Base-by-base conservation (phyloP, 768 basidiomycete species). In the Psilocybe cyanescens region DNA sequence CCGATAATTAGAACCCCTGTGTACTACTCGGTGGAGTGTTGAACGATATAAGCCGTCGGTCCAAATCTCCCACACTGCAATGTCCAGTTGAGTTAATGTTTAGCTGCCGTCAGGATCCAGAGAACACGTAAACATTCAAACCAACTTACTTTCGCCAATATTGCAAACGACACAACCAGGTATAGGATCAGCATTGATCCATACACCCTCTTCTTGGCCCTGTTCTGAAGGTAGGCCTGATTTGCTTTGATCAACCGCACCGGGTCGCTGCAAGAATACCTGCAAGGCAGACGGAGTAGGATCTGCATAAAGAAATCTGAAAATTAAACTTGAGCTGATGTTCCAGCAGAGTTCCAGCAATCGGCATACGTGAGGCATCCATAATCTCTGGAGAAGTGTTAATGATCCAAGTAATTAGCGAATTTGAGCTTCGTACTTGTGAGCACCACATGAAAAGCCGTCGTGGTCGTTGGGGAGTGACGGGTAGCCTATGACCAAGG, bases 1-100 rank as follows among this genome's bases (percentile, higher is more conserved):
- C 83, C 83, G 74, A 71, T 95, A 95, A 69, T 89, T 92, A 11
- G 83, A 78, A 7, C 87, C 85, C 61, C 79, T 75, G 67, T 97
- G 94, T 3, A 97, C 79, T 5, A 97, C 95, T 3, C 93, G 84
- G 74, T 97, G 95, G n/a, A 96, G 78, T 0, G 95, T 96, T 41
- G 93, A 91, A 8, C 75, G 73, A 78, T 97, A 97, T 52, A 96
- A 72, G 0, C 95, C 95, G 64, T 89, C 87, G 4, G 91, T 89
- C 94, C 94, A 97, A 49, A 89, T 82, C 80, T 95, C 91, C 91
- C 94, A 95, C 94, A 95, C 90, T 92, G 63, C 6, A 16, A 45
- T 47, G 9, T 46, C 47, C 37, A 12, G 28, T 14, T 49, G 4
- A 51, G 41, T 29, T 30, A 19, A 33, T 29, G 5, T 17, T 28